Conservation (phyloP, 345 rosid genomes). For the Abelmoschus esculentus region DNA sequence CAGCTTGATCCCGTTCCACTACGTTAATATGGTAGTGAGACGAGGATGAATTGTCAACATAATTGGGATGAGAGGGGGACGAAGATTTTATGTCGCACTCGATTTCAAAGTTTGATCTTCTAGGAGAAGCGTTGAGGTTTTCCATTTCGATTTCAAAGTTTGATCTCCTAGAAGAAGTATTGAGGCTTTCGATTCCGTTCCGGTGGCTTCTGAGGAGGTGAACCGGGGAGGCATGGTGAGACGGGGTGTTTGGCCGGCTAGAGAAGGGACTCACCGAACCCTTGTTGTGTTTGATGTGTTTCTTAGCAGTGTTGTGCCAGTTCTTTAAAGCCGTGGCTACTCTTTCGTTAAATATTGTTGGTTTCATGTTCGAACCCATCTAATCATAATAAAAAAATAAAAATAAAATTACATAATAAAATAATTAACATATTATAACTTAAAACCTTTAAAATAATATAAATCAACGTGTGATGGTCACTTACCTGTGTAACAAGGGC, state of each 20-base stretch:
- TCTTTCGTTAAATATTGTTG: constrained; percentile 70
- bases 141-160: constrained; percentile 25
- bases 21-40: constrained; percentile 16
- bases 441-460: neutral
- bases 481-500: constrained; percentile 87
- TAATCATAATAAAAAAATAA: constrained; percentile 8
- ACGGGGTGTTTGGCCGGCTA: constrained; percentile 48
- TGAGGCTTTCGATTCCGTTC: constrained; percentile 28
- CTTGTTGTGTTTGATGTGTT: constrained; percentile 51
- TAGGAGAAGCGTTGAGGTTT: constrained; percentile 30
- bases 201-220: constrained; percentile 47
- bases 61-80: constrained; percentile 18
- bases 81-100: constrained; percentile 33
- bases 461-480: too few species aligned
- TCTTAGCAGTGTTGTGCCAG: constrained; percentile 78
- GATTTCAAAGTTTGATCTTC: constrained; percentile 20
- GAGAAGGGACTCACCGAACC: constrained; percentile 40
- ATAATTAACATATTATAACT: neutral
- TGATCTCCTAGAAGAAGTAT: constrained; percentile 28
- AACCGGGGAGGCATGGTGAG: constrained; percentile 36
- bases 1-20: neutral
- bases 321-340: constrained; percentile 60
- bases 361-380: constrained; percentile 94
- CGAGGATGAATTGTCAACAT: constrained; percentile 17
- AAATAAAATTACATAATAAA: neutral